These are phyloP conservation scores for Xylogone sp. DNA, from an alignment of 2,329 filamentous ascomycete genomes.

Conservation along the genomic window DNA sequence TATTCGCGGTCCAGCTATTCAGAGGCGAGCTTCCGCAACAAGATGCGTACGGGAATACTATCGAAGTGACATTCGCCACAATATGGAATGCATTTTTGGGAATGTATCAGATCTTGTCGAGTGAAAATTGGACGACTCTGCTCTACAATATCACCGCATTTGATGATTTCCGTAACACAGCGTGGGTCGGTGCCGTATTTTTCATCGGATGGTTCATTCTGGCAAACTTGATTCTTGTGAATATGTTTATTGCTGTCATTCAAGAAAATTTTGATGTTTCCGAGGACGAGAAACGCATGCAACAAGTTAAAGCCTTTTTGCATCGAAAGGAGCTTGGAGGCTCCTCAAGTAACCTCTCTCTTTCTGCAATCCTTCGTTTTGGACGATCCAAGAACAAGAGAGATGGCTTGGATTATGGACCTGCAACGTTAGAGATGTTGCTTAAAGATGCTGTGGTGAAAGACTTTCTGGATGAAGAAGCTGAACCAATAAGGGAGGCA, in stretches of 20 bases:
- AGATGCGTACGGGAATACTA: conserved; percentile 58
- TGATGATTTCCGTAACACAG: conserved; percentile 62
- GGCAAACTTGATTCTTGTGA: conserved; percentile 91
- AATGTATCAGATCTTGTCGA: conserved; percentile 96
- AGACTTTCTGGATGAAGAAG: conserved; percentile 83
- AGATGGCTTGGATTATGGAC: conserved; percentile 88
- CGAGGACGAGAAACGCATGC: conserved; percentile 94
- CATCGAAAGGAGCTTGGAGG: conserved; percentile 82
- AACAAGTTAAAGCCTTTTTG: conserved; percentile 93
- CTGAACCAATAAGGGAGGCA: conserved; percentile 33
- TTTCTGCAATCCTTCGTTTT: conserved; percentile 67
- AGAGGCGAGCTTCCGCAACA: conserved; percentile 72
- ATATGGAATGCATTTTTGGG: conserved; percentile 96
- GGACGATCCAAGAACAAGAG: conserved; percentile 56
- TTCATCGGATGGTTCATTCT: conserved; percentile 95
- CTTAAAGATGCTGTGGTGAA: conserved; percentile 93
- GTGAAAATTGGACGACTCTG: conserved; percentile 90
- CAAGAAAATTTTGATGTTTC: conserved; percentile 99
- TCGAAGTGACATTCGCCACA: conserved; percentile 75
- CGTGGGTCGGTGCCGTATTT: conserved; percentile 90
- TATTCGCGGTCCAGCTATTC: conserved; percentile 91
- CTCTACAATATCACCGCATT: conserved; percentile 77
- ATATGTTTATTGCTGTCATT: conserved; percentile 99
- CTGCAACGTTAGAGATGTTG: conserved; percentile 91
- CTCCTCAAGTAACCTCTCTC: conserved; percentile 68